Percentiles rank a stretch among this genome's conserved stretches.
Conservation (phyloP, 164 flowering plant genomes). For the Dillenia suffruticosa region DNA sequence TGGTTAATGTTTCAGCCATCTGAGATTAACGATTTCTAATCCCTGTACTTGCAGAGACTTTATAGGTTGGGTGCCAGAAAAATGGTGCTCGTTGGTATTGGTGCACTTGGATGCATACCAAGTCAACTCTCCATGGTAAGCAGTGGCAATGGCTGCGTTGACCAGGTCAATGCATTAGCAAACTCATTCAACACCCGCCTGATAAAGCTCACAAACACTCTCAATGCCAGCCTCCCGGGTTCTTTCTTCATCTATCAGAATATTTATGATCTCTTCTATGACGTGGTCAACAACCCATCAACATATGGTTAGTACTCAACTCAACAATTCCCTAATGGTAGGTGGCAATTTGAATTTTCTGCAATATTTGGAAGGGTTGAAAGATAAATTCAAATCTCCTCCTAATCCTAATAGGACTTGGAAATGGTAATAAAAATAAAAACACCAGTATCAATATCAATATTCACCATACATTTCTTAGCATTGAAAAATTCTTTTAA, state of each 20-base stretch:
- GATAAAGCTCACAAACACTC: slow-evolving; percentile 9
- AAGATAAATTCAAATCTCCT: too few relatives aligned
- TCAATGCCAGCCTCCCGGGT: slow-evolving; percentile 23
- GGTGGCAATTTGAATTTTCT: too few relatives aligned
- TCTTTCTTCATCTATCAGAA: slow-evolving; percentile 25
- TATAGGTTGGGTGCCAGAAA: slow-evolving; percentile 26
- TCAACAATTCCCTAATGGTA: not conserved
- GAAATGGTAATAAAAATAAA: too few relatives aligned
- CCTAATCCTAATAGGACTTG: too few relatives aligned
- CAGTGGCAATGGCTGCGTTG: slow-evolving; percentile 14
- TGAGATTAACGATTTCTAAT: not conserved
- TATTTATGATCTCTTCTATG: slow-evolving; percentile 16
- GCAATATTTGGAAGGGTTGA: too few relatives aligned
- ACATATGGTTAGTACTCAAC: slow-evolving; percentile 20
- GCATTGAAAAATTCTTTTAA: too few relatives aligned
- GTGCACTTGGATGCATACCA: slow-evolving; percentile 34
- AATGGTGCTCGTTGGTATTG: slow-evolving; percentile 25
- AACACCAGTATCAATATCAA: too few relatives aligned
- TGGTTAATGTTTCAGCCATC: not conserved
- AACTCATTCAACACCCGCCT: slow-evolving; percentile 20
- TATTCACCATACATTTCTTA: too few relatives aligned
- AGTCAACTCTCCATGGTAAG: slow-evolving; percentile 22
- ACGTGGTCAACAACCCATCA: slow-evolving; percentile 24
- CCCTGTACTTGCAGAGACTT: slow-evolving; percentile 13
- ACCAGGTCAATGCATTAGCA: slow-evolving; percentile 21